A percentile compares a stretch with the other conserved stretches of the same genome.
Conservation (phyloP, 306 rosid species). For the Medicago ruthenica region DNA sequence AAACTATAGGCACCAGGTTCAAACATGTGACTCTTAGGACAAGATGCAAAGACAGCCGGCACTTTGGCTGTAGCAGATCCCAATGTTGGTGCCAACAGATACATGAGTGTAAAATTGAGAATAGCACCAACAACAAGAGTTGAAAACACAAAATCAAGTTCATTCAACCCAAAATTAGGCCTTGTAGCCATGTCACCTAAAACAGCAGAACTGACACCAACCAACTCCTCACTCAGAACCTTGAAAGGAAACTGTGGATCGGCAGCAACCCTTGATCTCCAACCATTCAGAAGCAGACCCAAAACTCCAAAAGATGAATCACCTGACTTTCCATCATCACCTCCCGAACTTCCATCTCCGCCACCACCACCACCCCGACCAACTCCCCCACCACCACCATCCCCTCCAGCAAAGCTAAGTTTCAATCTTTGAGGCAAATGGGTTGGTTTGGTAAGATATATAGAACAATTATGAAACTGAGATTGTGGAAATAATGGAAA, state of each 20-base stretch:
- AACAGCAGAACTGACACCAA: slow-evolving; percentile 86
- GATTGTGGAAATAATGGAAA: slow-evolving; percentile 46
- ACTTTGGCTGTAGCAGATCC: slow-evolving; percentile 57
- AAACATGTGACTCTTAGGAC: slow-evolving; percentile 94
- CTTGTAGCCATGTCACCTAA: slow-evolving; percentile 98
- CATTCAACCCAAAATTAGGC: slow-evolving; percentile 95
- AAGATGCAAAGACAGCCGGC: slow-evolving; percentile 70
- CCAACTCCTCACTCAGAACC: slow-evolving; percentile 93
- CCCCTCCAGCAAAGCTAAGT: slow-evolving; percentile 60
- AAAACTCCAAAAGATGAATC: slow-evolving; percentile 64
- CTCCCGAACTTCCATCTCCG: slow-evolving; percentile 38
- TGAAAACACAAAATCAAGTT: slow-evolving; percentile 95
- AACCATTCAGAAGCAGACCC: slow-evolving; percentile 71
- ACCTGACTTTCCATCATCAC: slow-evolving; percentile 27
- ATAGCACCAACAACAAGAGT: slow-evolving; percentile 95
- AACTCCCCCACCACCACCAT: slow-evolving; percentile 51
- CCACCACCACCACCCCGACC: slow-evolving; percentile 56
- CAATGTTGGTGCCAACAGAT: slow-evolving; percentile 79
- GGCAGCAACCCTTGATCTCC: slow-evolving; percentile 96
- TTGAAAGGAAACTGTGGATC: slow-evolving; percentile 99
- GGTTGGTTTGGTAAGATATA: slow-evolving; percentile 43
- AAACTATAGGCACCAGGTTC: slow-evolving; percentile 74
- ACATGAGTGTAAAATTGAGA: slow-evolving; percentile 90
- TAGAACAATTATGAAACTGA: slow-evolving; percentile 43
- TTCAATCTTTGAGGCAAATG: slow-evolving; percentile 47